Conservation (phyloP, 2,329 filamentous ascomycete genomes). For the Aspergillus uvarum region DNA sequence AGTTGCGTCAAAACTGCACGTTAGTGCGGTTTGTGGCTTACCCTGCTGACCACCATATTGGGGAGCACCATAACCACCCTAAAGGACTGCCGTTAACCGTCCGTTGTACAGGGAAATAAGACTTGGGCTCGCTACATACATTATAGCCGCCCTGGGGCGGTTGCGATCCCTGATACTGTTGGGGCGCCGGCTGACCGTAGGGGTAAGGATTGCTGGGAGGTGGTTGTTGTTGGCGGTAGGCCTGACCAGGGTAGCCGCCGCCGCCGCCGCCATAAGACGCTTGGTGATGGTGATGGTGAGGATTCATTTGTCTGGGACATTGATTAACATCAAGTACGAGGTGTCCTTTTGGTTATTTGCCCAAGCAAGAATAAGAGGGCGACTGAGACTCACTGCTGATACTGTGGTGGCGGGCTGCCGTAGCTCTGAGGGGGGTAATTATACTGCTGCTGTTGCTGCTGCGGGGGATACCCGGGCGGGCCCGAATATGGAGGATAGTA, state of each 20-base stretch:
- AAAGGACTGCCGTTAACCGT: constrained; percentile 16
- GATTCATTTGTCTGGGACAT: constrained; percentile 28
- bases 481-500: constrained; percentile 62
- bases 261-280: constrained; percentile 34
- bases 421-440: constrained; percentile 35
- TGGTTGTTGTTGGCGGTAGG: constrained; percentile 43
- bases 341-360: not conserved
- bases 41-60: constrained; percentile 39
- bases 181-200: constrained; percentile 47
- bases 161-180: constrained; percentile 31
- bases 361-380: constrained; percentile 1
- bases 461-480: constrained; percentile 57
- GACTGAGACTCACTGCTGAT: constrained; percentile 33
- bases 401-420: constrained; percentile 40
- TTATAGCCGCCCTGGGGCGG: constrained; percentile 37
- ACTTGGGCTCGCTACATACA: constrained; percentile 28
- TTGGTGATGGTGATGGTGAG: constrained; percentile 33
- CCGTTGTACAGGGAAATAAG: not conserved
- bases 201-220: constrained; percentile 40
- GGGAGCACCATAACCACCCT: constrained; percentile 1
- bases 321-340: not conserved
- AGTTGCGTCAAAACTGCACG: constrained; percentile 5
- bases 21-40: constrained; percentile 21
- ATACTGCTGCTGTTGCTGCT: constrained; percentile 27
- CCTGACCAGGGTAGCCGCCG: constrained; percentile 41